phyloP scores from a whole-genome alignment of 202 grass and related monocot species.

The Musa balbisiana region DNA sequence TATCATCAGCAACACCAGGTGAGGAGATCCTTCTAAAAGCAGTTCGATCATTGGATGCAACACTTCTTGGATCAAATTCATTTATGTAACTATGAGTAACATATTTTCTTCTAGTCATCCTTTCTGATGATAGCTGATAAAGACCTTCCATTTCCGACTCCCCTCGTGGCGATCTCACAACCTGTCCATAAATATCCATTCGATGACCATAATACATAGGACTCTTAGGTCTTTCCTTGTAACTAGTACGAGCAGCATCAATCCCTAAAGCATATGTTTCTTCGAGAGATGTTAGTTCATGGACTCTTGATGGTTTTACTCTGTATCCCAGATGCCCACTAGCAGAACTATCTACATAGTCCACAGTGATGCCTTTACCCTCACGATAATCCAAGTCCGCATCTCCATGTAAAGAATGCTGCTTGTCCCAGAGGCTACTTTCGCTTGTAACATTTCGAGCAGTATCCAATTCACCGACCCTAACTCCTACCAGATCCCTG shows the following conservation, averaged over 20 bases:
- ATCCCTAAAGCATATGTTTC: slow-evolving; percentile 34
- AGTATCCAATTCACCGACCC: slow-evolving; percentile 25
- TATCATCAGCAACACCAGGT: slow-evolving; percentile 25
- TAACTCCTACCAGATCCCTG: slow-evolving; percentile 31
- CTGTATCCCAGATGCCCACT: slow-evolving; percentile 22
- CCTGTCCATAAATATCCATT: slow-evolving; percentile 25
- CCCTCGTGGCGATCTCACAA: slow-evolving; percentile 21
- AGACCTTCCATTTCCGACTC: slow-evolving; percentile 25
- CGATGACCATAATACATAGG: slow-evolving; percentile 31
- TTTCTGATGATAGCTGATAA: slow-evolving; percentile 40
- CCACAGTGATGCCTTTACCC: slow-evolving; percentile 20
- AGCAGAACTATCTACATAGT: slow-evolving; percentile 28
- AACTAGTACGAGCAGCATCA: slow-evolving; percentile 29
- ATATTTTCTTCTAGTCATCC: slow-evolving; percentile 30
- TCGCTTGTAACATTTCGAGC: slow-evolving; percentile 35
- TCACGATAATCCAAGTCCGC: slow-evolving; percentile 6
- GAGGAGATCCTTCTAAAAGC: slow-evolving; percentile 54
- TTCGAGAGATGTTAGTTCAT: slow-evolving; percentile 27
- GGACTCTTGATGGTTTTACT: slow-evolving; percentile 19
- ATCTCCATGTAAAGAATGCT: slow-evolving; percentile 31
- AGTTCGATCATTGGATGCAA: slow-evolving; percentile 27
- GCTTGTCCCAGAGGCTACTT: slow-evolving; percentile 21
- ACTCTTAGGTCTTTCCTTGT: slow-evolving; percentile 37
- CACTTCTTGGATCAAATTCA: slow-evolving; percentile 28
- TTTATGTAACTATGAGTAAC: slow-evolving; percentile 34